These are phyloP conservation scores for Dactylellina parvicollis DNA, from an alignment of 2,329 filamentous ascomycete genomes.

Conservation along the genomic window DNA sequence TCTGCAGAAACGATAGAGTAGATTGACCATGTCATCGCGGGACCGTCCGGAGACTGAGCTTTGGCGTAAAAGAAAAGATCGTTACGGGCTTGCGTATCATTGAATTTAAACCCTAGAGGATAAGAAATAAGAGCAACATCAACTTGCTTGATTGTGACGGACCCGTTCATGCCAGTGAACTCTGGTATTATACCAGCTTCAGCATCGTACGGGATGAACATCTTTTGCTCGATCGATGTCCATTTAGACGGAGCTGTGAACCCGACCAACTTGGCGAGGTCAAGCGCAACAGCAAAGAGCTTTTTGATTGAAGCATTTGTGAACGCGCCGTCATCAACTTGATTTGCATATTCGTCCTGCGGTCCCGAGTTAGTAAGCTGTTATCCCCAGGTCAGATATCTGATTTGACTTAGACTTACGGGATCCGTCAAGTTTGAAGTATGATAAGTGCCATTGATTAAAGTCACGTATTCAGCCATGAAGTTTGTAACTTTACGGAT, in stretches of 20 bases:
- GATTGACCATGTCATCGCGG: slow-evolving; percentile 77
- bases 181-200: slow-evolving; percentile 71
- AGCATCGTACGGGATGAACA: slow-evolving; percentile 67
- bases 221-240: slow-evolving; percentile 68
- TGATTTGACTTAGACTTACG: slow-evolving; percentile 61
- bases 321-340: slow-evolving; percentile 74
- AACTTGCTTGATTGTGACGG: slow-evolving; percentile 74
- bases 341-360: slow-evolving; percentile 74
- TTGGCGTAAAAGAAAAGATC: slow-evolving; percentile 76
- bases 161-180: slow-evolving; percentile 74
- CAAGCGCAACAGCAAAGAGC: slow-evolving; percentile 67
- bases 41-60: slow-evolving; percentile 74
- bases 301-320: slow-evolving; percentile 66
- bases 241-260: slow-evolving; percentile 69
- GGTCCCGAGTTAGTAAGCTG: not conserved
- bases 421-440: slow-evolving; percentile 79
- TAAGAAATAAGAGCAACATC: slow-evolving; percentile 75
- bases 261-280: slow-evolving; percentile 69
- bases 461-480: slow-evolving; percentile 60
- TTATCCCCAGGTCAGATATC: slow-evolving; percentile 7
- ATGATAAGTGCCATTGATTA: slow-evolving; percentile 66
- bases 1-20: slow-evolving; percentile 75
- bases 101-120: slow-evolving; percentile 70
- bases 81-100: slow-evolving; percentile 66
- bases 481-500: slow-evolving; percentile 57